Base-by-base conservation (phyloP, 257 asterid genomes). In the Haberlea rhodopensis region DNA sequence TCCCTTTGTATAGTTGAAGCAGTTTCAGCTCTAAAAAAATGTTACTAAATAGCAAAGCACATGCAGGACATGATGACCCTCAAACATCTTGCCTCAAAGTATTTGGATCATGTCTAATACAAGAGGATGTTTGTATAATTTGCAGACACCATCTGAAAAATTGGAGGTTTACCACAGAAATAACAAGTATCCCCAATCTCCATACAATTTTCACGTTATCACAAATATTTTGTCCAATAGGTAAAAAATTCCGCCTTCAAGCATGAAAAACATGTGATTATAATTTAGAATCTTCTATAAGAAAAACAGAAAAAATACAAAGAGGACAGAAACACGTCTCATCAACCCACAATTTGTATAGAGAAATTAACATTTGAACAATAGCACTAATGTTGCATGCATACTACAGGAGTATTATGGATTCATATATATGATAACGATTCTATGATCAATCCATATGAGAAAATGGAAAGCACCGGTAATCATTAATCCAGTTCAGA, bases 61-160 rank as follows among this genome's bases (percentile, higher is more conserved):
- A 54, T 40, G 63, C 46, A 52, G 57, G 51, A 69, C 13, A 53
- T 9, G 23, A 59, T 68, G 53, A 19, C 45, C 67, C 55, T 16
- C 16, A 16, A 48, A 34, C n/a, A 32, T 6, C 22, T 18, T 16
- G 26, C 29, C 18, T 3, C 53, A 37, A 13, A 37, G 18, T 26
- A 24, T 19, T 66, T 25, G 46, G n/a, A 37, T 37, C 13, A 13
- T 37, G 43, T 32, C 56, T 16, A 48, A 28, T 4, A 29, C 16
- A 0, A 45, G 22, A 57, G 3, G n/a, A n/a, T n/a, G n/a, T n/a
- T n/a, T n/a, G 13, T 13, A 37, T 37, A 5, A 10, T 8, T 37
- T 1, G 8, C 19, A 15, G 19, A 40, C 18, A 15, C 49, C 49
- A 15, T 15, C 49, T 13, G 7, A 40, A 40, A 40, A 15, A 1